Evolutionary conservation across 176 grass and related monocot genomes (phyloP).

Genomic region (Luzula sylvatica): DNA sequence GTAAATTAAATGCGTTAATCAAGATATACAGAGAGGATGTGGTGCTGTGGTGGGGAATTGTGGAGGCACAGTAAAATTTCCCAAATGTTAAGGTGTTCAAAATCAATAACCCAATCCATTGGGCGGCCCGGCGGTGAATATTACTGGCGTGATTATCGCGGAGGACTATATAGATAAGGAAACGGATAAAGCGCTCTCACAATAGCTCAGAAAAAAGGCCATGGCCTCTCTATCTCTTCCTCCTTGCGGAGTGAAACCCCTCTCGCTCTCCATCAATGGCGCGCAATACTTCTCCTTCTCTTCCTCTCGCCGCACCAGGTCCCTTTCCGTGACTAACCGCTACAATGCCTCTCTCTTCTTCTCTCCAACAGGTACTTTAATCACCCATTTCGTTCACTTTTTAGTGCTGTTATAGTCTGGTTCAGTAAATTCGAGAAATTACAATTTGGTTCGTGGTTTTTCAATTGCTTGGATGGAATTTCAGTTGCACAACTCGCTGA

Average conservation of each 20-base stretch:
- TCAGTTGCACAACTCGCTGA: background rate
- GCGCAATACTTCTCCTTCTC: background rate
- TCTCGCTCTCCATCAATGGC: slow-evolving; percentile 16
- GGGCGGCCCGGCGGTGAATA: no score
- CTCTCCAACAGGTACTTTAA: slow-evolving; percentile 7
- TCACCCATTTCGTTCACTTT: background rate
- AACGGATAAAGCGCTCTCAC: slow-evolving; percentile 6
- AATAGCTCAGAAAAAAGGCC: slow-evolving; percentile 1
- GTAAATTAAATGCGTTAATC: no score
- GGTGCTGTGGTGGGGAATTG: no score
- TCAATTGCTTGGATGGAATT: background rate
- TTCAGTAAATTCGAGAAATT: background rate
- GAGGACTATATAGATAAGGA: slow-evolving; percentile 14
- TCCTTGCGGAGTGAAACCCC: slow-evolving; percentile 10
- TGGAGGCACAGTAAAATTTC: no score
- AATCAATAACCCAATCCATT: no score
- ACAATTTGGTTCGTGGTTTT: background rate
- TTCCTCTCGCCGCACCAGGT: background rate
- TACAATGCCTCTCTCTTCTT: slow-evolving; percentile 16
- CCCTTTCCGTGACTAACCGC: slow-evolving; percentile 4
- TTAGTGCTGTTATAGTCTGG: background rate
- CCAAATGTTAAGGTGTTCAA: no score
- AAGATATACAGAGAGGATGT: no score
- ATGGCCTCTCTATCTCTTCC: slow-evolving; percentile 24
- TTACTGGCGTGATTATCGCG: no score